A percentile compares a stretch with the other conserved stretches of the same genome.
Evolutionary conservation across 768 basidiomycete genomes (phyloP).

Genomic region (Xerocomus potaroensis): DNA sequence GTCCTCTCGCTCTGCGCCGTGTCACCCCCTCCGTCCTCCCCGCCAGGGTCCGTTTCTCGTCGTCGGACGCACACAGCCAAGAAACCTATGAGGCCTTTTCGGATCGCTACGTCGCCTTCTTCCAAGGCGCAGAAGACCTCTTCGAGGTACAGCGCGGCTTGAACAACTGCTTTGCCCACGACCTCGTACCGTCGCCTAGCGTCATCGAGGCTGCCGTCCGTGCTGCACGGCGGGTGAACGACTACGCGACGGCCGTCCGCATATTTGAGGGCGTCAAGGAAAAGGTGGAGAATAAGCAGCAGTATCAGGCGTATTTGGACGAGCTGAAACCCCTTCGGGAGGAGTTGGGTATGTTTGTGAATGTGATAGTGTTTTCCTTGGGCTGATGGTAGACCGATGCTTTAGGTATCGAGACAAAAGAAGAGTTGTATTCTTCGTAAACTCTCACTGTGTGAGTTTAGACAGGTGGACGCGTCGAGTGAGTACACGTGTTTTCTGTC

Average conservation of each 20-base stretch:
- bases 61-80: slow-evolving; percentile 66
- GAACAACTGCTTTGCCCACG: slow-evolving; percentile 99
- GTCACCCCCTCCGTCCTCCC: slow-evolving; percentile 45
- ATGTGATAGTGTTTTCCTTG: background rate
- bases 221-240: slow-evolving; percentile 88
- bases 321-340: slow-evolving; percentile 86
- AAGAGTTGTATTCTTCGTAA: slow-evolving; percentile 57
- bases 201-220: slow-evolving; percentile 86
- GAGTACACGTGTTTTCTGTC: background rate
- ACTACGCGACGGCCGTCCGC: slow-evolving; percentile 95
- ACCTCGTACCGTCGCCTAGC: slow-evolving; percentile 81
- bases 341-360: slow-evolving; percentile 72
- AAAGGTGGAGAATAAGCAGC: slow-evolving; percentile 96
- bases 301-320: slow-evolving; percentile 90
- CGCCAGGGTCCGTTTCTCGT: slow-evolving; percentile 29
- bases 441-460: background rate
- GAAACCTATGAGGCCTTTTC: slow-evolving; percentile 95
- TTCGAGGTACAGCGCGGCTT: slow-evolving; percentile 99
- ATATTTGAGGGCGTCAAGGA: slow-evolving; percentile 95
- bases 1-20: slow-evolving; percentile 42
- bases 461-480: slow-evolving; percentile 17
- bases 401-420: slow-evolving; percentile 61
- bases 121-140: slow-evolving; percentile 87
- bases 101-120: slow-evolving; percentile 90
- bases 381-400: background rate